Evolutionary conservation across 2,329 filamentous ascomycete species (phyloP), one percentile per base, ranked within the genome.

Genomic region (Colletotrichum spaethianum): DNA sequence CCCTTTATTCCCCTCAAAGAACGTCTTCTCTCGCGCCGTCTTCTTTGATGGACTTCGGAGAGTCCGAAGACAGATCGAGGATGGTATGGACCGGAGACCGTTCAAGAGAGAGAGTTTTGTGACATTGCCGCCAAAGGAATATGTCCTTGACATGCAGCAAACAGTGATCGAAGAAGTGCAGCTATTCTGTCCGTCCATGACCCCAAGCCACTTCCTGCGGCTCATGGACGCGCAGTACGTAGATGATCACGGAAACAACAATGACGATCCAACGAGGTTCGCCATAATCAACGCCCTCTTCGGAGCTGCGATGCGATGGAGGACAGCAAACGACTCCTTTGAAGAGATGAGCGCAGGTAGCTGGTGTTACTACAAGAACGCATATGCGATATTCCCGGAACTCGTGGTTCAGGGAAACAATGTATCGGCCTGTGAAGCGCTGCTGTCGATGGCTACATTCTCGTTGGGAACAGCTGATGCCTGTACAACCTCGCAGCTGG

Each of bases 341-440:
- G 36, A 57, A 23, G 18, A 46, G n/a, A 33, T 73, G 44, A 33
- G 48, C 33, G 44, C 33, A 4, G 38, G 56, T 20, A 56, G 53
- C 26, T 73, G 70, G 72, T 50, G 53, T 14, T 74, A 46, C 38
- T 70, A 53, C 70, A 74, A 73, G 61, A 74, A 74, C 52, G 60
- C 70, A 2, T 73, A 65, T n/a, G 40, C 42, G 31, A 57, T 61
- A 0, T 62, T 74, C 11, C 33, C 70, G 3, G 64, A 73, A 28
- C 70, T 74, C 36, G 12, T 73, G 7, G 42, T 56, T 0, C 50
- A 33, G 11, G 56, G 56, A 14, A 14, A 36, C 1, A 40, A 55
- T 26, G n/a, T 67, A 3, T 40, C 33, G 36, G 52, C 70, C 11
- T 63, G 66, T 9, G 63, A 74, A 33, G 72, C 72, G 2, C 44